A percentile compares a stretch with the other conserved stretches of the same genome.
Conservation (phyloP, 768 basidiomycete genomes). For the Leccinum subgranulosum region DNA sequence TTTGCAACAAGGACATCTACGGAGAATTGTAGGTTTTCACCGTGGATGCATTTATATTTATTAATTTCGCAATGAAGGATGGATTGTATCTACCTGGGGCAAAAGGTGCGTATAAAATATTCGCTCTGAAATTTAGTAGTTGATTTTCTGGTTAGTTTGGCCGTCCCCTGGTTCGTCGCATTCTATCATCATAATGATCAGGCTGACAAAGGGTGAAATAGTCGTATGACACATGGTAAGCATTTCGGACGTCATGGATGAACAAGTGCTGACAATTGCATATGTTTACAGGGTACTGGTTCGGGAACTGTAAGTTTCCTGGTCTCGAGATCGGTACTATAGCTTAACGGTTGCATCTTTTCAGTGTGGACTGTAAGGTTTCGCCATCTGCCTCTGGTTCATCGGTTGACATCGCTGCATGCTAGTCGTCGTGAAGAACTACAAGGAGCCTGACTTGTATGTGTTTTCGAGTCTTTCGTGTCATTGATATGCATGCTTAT, state of each 20-base stretch:
- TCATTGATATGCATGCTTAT: constrained; percentile 6
- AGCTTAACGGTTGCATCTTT: neutral
- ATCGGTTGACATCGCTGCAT: neutral
- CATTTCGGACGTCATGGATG: neutral
- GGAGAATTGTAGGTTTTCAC: constrained; percentile 68
- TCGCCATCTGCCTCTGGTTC: neutral
- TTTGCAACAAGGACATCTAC: constrained; percentile 79
- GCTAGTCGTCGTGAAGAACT: constrained; percentile 70
- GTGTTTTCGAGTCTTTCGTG: constrained; percentile 23
- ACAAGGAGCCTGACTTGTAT: constrained; percentile 76
- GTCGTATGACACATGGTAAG: constrained; percentile 61
- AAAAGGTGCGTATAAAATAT: constrained; percentile 59
- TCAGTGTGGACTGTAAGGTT: constrained; percentile 68
- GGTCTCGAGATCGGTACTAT: neutral
- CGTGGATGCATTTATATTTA: neutral
- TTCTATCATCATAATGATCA: neutral
- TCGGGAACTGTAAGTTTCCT: constrained; percentile 63
- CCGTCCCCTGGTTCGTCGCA: constrained; percentile 60
- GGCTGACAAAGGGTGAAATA: constrained; percentile 17
- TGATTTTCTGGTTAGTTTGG: constrained; percentile 53
- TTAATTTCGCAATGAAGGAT: constrained; percentile 44
- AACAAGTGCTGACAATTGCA: constrained; percentile 1
- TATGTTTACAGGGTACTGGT: constrained; percentile 55
- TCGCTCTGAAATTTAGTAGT: neutral
- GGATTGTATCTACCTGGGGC: constrained; percentile 96